Evolutionary conservation across 176 grass and related monocot genomes (phyloP).

Genomic region (Eragrostis curvula): DNA sequence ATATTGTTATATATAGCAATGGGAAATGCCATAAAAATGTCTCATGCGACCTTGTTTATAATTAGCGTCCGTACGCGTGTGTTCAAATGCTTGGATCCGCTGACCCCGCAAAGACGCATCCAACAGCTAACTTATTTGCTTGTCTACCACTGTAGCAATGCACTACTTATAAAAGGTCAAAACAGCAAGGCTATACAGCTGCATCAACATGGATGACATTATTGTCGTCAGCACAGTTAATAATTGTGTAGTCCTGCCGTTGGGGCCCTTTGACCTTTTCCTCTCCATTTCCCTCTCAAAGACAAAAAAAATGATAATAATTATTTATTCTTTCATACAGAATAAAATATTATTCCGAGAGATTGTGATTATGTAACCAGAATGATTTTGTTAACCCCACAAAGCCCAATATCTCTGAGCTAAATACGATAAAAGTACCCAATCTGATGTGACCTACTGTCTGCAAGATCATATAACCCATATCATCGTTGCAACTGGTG

Average conservation of each 20-base stretch:
- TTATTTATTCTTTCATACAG: background rate
- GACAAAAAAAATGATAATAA: background rate
- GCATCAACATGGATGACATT: background rate
- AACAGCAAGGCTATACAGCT: background rate
- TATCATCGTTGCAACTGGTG: background rate
- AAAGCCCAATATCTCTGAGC: background rate
- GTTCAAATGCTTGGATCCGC: background rate
- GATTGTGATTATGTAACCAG: slow-evolving; percentile 11
- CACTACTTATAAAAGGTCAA: background rate
- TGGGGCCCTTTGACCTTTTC: background rate
- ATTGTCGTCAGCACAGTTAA: background rate
- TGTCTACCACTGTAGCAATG: background rate
- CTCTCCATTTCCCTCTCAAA: background rate
- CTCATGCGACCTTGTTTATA: background rate
- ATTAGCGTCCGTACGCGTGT: background rate
- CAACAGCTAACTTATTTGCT: background rate
- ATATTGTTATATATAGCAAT: background rate
- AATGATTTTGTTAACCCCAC: background rate
- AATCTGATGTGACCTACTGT: slow-evolving; percentile 7
- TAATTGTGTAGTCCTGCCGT: background rate
- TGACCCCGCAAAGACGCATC: background rate
- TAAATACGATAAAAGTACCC: background rate
- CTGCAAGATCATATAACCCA: slow-evolving; percentile 15
- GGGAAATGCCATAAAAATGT: background rate
- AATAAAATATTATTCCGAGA: background rate